Percentiles rank a stretch among this genome's conserved stretches.
phyloP scores from a whole-genome alignment of 768 basidiomycete genomes.

The Porphyrellus cyaneotinctus region DNA sequence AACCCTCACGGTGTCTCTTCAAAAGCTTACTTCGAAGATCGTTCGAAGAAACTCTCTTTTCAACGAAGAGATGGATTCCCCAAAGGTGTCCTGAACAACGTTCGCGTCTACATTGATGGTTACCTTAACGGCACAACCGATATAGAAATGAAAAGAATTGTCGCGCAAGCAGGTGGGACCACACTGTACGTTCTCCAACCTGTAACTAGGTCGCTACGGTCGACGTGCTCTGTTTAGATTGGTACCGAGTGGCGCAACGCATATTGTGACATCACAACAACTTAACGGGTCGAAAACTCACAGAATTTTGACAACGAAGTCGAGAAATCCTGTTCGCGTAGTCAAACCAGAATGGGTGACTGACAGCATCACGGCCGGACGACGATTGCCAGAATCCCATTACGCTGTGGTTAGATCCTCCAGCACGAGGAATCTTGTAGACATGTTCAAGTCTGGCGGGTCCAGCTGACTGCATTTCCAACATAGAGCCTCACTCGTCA shows the following conservation, averaged over 20 bases:
- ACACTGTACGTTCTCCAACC: slow-evolving; percentile 46
- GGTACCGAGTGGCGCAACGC: slow-evolving; percentile 62
- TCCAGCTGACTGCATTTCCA: slow-evolving; percentile 2
- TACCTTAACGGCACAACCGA: slow-evolving; percentile 71
- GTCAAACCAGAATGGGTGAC: slow-evolving; percentile 75
- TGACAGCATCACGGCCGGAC: slow-evolving; percentile 62
- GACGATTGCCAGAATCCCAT: slow-evolving; percentile 53
- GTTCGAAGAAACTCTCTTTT: slow-evolving; percentile 43
- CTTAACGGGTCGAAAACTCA: slow-evolving; percentile 72
- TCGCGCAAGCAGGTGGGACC: slow-evolving; percentile 63
- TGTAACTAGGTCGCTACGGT: neutral
- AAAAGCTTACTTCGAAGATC: slow-evolving; percentile 38
- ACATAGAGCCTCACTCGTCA: neutral
- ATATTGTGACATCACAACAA: slow-evolving; percentile 71
- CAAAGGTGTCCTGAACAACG: slow-evolving; percentile 36
- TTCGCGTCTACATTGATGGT: slow-evolving; percentile 67
- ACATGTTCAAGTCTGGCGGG: slow-evolving; percentile 33
- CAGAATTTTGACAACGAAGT: slow-evolving; percentile 51
- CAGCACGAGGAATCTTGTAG: slow-evolving; percentile 35
- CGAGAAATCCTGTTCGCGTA: slow-evolving; percentile 49
- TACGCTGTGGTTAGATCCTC: slow-evolving; percentile 49
- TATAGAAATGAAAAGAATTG: slow-evolving; percentile 69
- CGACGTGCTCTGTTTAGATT: slow-evolving; percentile 34
- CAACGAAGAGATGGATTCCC: slow-evolving; percentile 19
- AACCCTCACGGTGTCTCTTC: slow-evolving; percentile 24